phyloP scores from a whole-genome alignment of 163 green algal genomes.

The Prototheca wickerhamii region DNA sequence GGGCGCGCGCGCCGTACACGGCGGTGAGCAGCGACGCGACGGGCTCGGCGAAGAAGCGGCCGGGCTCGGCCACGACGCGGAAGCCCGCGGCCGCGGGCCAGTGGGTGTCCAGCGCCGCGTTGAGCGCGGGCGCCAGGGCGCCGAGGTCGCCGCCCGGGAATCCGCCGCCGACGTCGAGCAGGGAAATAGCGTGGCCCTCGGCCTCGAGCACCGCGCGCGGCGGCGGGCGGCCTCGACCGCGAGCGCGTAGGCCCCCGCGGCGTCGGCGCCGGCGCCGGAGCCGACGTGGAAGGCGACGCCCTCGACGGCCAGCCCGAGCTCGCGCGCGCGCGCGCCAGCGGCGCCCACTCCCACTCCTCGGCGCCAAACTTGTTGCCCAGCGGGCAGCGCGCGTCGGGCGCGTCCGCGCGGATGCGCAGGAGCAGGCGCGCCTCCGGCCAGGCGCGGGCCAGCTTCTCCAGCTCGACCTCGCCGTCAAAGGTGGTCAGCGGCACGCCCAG shows the following conservation, averaged over 20 bases:
- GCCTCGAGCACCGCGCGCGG: constrained; percentile 20
- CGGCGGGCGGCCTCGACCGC: constrained; percentile 34
- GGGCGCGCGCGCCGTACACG: constrained; percentile 70
- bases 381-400: constrained; percentile 71
- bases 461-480: constrained; percentile 59
- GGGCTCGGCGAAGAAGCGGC: constrained; percentile 94
- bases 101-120: constrained; percentile 65
- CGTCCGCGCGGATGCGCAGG: constrained; percentile 68
- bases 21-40: constrained; percentile 61
- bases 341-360: constrained; percentile 32
- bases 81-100: constrained; percentile 68
- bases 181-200: constrained; percentile 24
- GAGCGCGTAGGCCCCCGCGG: constrained; percentile 21
- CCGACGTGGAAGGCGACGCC: constrained; percentile 97
- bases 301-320: constrained; percentile 63
- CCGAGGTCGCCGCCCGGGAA: constrained; percentile 72
- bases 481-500: constrained; percentile 42
- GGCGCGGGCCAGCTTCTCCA: constrained; percentile 23
- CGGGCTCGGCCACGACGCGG: constrained; percentile 90
- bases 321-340: constrained; percentile 34
- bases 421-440: constrained; percentile 23
- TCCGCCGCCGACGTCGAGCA: constrained; percentile 74
- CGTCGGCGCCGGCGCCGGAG: constrained; percentile 68
- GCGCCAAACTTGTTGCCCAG: constrained; percentile 95
- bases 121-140: constrained; percentile 72